phyloP scores from a whole-genome alignment of 805 yeast species.

The Ogataea angusta region DNA sequence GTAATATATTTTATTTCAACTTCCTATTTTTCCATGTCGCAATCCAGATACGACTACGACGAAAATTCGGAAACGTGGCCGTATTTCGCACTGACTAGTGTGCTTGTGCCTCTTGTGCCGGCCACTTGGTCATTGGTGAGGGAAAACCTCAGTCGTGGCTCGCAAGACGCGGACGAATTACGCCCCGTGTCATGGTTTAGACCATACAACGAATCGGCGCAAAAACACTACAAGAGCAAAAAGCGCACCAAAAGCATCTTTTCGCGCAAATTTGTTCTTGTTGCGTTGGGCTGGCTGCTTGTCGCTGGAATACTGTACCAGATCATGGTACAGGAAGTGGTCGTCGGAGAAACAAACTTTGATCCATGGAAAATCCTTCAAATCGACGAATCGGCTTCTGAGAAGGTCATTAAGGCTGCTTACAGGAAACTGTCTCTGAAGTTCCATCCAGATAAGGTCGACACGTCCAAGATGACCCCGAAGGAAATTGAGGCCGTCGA shows the following conservation, averaged over 20 bases:
- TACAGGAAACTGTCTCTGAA: constrained; percentile 85
- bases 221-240: constrained; percentile 30
- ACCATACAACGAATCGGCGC: constrained; percentile 33
- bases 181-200: constrained; percentile 30
- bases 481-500: constrained; percentile 60
- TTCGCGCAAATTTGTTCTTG: constrained; percentile 28
- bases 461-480: constrained; percentile 54
- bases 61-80: constrained; percentile 94
- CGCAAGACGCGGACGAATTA: constrained; percentile 12
- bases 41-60: constrained; percentile 71
- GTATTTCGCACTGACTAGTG: constrained; percentile 72
- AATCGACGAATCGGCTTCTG: constrained; percentile 62
- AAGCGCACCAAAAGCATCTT: constrained; percentile 32
- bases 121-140: constrained; percentile 27
- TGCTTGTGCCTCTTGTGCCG: constrained; percentile 68
- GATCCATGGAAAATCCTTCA: constrained; percentile 92
- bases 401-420: constrained; percentile 72
- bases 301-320: constrained; percentile 41
- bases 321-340: constrained; percentile 44
- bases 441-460: constrained; percentile 91
- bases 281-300: constrained; percentile 60
- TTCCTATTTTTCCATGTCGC: constrained; percentile 37
- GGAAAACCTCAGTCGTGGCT: constrained; percentile 1
- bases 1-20: constrained; percentile 3
- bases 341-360: constrained; percentile 48